Base-by-base conservation (phyloP, 2,329 filamentous ascomycete species). In the Pseudogymnoascus sp. region DNA sequence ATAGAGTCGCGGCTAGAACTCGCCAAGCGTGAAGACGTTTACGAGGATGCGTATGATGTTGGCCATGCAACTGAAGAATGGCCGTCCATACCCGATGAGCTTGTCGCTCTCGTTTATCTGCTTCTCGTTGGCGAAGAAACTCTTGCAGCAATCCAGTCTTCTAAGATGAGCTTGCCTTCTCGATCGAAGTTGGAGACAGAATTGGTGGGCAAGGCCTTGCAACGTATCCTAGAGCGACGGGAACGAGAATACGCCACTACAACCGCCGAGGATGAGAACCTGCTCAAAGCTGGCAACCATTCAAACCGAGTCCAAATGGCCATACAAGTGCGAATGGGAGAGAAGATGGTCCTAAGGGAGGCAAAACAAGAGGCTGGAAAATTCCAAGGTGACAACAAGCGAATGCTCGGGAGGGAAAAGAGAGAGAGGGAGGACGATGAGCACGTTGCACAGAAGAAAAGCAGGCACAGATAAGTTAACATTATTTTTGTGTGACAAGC, bases 11-110 rank as follows among this genome's bases (percentile, higher is more conserved):
- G 72, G 49, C 66, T 71, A 45, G 70, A 79, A 68, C 70, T 82
- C 23, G 75, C 79, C 49, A 79, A 84, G 62, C 75, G 87, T 9
- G 83, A 86, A 59, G 78, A 81, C 42, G 67, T 85, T 1, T 72
- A 85, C 7, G 85, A 88, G 39, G 82, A 86, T 39, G 84, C 82
- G 28, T 88, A 86, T 67, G 83, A 85, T 65, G 77, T 83, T 11
- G 66, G 67, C n/a, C 67, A 69, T 61, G 64, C 68, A 23, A 64
- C 65, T 42, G 39, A 65, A 4, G 70, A 71, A 36, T 67, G 62
- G 8, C 68, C 66, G 58, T 66, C 65, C 55, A 72, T 74, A 59
- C 68, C 72, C 35, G 71, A 74, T 42, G 72, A 74, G 59, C 64
- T 75, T 5, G 52, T 75, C 8, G 72, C 70, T 11, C 68, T 82